Base-by-base conservation (phyloP, 2,329 filamentous ascomycete genomes). In the Phaeosphaeriaceae sp. region DNA sequence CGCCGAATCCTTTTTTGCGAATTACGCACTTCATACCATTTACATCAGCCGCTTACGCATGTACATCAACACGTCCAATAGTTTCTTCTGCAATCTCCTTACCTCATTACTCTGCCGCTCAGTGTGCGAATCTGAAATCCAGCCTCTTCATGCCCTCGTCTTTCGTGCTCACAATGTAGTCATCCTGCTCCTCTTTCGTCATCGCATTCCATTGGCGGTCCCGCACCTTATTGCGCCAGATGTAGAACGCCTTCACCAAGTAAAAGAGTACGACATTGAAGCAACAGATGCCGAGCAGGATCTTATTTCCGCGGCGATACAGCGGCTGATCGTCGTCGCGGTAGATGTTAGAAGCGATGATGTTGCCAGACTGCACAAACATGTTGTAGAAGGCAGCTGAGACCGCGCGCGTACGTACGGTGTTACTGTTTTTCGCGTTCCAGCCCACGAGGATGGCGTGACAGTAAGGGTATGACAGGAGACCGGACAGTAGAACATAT, bases 381-480 rank as follows among this genome's bases (percentile, higher is more conserved):
- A 83, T 76, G 57, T 80, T 79, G 57, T 77, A 79, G 3, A 78
- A 65, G 1, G 79, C 79, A 0, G 78, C 77, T 1, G 73, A 75
- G 2, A 81, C 75, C 5, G 78, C 74, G 42, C 79, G 69, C 2
- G 78, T 75, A 19, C 78, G 71, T 1, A 81, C 78, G 0, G 73
- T 69, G 49, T 78, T 79, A 7, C 71, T 74, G 54, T 80, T 80
- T 15, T 76, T 71, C 1, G 73, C 74, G 21, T 75, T 72, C 76
- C 77, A 79, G 9, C 70, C 75, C 6, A 79, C 78, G 22, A 76
- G 66, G 48, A 79, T 79, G 17, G 78, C 76, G 49, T 81, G 78
- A 48, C 69, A 83, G 66, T 87, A 87, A 0, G 85, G 85, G 55
- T 86, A 85, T 0, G 82, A 82, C 1, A 85, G 72, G 0, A 87